phyloP scores from a whole-genome alignment of 2,329 filamentous ascomycete species.

The Samsoniella hepiali region DNA sequence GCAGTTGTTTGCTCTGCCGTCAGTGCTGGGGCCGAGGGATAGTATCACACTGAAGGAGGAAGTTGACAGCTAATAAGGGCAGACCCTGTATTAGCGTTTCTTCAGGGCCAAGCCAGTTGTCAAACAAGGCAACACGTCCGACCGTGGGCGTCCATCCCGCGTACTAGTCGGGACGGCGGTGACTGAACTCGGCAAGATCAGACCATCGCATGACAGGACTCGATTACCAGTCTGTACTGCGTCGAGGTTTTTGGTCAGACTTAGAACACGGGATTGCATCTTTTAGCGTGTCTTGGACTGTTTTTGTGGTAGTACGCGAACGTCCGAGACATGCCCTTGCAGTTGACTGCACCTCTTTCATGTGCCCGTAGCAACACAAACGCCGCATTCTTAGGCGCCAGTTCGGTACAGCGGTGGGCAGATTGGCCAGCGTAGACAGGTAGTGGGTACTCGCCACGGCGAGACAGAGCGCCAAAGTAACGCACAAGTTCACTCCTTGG shows the following conservation, averaged over 20 bases:
- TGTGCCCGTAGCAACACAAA: conserved; percentile 18
- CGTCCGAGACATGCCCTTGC: conserved; percentile 11
- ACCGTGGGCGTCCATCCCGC: background rate
- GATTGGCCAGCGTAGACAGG: background rate
- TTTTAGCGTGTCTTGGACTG: background rate
- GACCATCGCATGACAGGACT: conserved; percentile 2
- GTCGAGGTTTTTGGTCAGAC: background rate
- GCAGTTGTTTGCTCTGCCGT: background rate
- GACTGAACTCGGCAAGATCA: conserved; percentile 1
- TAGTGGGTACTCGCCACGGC: background rate
- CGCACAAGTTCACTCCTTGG: background rate
- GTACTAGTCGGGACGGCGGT: background rate
- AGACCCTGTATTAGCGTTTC: conserved; percentile 6
- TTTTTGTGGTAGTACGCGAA: background rate
- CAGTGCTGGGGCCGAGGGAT: background rate
- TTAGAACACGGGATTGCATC: background rate
- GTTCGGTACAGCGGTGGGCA: background rate
- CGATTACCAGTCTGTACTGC: background rate
- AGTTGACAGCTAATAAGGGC: background rate
- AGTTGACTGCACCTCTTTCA: background rate
- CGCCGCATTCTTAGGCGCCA: conserved; percentile 14
- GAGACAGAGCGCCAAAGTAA: background rate
- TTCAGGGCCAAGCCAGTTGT: background rate
- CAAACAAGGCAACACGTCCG: conserved; percentile 3
- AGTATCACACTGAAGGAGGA: background rate